Evolutionary conservation across 1,139 yeast species (phyloP), one percentile per base, ranked within the genome.

Genomic region (Zygosaccharomyces pseudobailii): DNA sequence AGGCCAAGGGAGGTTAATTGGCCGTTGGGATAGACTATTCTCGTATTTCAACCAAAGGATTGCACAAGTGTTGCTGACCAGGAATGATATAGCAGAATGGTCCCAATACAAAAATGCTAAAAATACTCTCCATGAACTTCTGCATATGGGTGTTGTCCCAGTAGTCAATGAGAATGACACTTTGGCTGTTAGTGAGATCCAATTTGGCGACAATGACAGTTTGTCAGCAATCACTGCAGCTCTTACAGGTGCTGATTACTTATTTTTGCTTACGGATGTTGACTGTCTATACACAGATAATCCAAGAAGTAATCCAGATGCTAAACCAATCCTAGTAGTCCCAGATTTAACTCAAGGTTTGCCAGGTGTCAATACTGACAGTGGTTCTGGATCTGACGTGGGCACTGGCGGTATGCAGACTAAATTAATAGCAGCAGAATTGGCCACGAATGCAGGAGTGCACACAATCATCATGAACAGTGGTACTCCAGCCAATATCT

Each of bases 331-430:
- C 3, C 69, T 87, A 39, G 73, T 87, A 22, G 97, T 92, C n/a
- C 84, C 83, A 42, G 84, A 86, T 56, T 75, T 89, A 56, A 76
- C 79, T 38, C 79, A 84, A 41, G 66, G 67, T 5, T 50, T 63
- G 42, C 76, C 90, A 60, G 73, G 79, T 36, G 97, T 89, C 27
- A 82, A 83, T 50, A 89, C 95, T 0, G 81, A 86, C 36, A 71
- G 82, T 20, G 79, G 74, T 24, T 75, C 80, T 1, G 96, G 96
- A 0, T 80, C 94, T 36, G 76, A 80, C 51, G 96, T 94, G 6
- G 98, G 98, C 8, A 94, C 98, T 0, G 99, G 99, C 24, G 99
- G 99, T 13, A 92, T 92, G 99, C 86, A 92, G 37, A 92, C 99
- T 13, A 92, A 92, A 65, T 72, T 92, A 43, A 87, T 90, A 60